Evolutionary conservation across 1,139 yeast genomes (phyloP).

Genomic region (Pichiaceae sp.): DNA sequence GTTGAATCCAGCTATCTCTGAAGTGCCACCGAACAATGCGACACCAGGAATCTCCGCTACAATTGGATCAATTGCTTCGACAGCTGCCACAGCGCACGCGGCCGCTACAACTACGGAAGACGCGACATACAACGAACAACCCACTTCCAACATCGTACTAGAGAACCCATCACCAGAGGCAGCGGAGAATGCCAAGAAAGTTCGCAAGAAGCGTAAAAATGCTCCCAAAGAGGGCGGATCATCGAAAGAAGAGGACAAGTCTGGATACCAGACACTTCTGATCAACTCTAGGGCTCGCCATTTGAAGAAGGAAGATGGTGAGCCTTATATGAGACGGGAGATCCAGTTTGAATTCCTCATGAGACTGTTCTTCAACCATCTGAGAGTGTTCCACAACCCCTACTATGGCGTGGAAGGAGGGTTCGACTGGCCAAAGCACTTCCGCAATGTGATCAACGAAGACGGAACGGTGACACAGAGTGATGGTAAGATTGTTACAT

Average conservation of each 20-base stretch:
- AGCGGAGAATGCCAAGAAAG: not conserved
- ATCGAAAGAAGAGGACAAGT: conserved; percentile 8
- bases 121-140: too few species aligned
- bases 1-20: not conserved
- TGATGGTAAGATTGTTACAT: conserved; percentile 48
- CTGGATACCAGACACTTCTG: conserved; percentile 17
- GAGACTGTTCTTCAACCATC: conserved; percentile 53
- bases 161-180: too few species aligned
- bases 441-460: conserved; percentile 15
- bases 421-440: conserved; percentile 28
- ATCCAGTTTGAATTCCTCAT: conserved; percentile 77
- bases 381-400: conserved; percentile 62
- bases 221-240: too few species aligned
- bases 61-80: not conserved
- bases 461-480: conserved; percentile 14
- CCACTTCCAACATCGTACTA: too few species aligned
- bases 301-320: conserved; percentile 85
- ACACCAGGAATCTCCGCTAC: not conserved
- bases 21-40: too few species aligned
- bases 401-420: conserved; percentile 20
- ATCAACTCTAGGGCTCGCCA: conserved; percentile 45
- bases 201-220: conserved; percentile 7
- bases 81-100: not conserved
- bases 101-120: not conserved
- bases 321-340: conserved; percentile 83